A percentile compares a stretch with the other conserved stretches of the same genome.
These are phyloP conservation scores for Asterochloris sp. DNA, from an alignment of 139 green algal genomes.

Conservation along the genomic window DNA sequence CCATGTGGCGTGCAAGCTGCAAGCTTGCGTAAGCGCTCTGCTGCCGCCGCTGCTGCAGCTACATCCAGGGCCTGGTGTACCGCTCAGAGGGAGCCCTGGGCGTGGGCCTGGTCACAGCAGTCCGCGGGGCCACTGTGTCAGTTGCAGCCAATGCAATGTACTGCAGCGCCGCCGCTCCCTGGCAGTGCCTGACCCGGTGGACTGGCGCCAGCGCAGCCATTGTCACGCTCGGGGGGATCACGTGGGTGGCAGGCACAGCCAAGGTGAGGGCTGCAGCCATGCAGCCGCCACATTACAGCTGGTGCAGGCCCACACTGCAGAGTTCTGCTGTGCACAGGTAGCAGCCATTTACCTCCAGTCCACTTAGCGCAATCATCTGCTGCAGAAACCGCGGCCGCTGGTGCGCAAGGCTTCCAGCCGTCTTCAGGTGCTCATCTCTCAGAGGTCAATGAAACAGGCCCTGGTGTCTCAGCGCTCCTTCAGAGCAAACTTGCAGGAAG, in stretches of 20 bases:
- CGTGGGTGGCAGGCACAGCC: constrained; percentile 6
- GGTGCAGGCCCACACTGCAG: not conserved
- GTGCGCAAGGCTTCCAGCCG: constrained; percentile 3
- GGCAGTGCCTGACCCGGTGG: not conserved
- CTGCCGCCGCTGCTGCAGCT: not conserved
- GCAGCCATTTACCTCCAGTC: not conserved
- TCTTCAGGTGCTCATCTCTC: constrained; percentile 1
- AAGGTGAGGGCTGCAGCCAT: not conserved
- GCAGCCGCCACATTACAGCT: not conserved
- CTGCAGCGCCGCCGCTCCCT: constrained; percentile 18
- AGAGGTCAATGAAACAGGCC: not conserved
- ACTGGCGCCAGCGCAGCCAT: constrained; percentile 11
- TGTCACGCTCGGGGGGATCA: not conserved
- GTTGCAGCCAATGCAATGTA: constrained; percentile 26
- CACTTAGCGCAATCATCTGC: not conserved
- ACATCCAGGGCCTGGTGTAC: constrained; percentile 35
- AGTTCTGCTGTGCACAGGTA: not conserved
- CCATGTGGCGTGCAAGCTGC: too few species aligned
- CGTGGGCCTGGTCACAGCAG: constrained; percentile 41
- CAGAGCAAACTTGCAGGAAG: too few species aligned
- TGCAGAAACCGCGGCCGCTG: constrained; percentile 5
- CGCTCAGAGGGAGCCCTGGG: constrained; percentile 36
- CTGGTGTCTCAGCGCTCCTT: not conserved
- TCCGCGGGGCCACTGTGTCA: constrained; percentile 35
- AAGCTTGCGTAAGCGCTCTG: too few species aligned